Evolutionary conservation across 305 asterid genomes (phyloP), one percentile per base, ranked within the genome.

Genomic region (Fraxinus ornus): DNA sequence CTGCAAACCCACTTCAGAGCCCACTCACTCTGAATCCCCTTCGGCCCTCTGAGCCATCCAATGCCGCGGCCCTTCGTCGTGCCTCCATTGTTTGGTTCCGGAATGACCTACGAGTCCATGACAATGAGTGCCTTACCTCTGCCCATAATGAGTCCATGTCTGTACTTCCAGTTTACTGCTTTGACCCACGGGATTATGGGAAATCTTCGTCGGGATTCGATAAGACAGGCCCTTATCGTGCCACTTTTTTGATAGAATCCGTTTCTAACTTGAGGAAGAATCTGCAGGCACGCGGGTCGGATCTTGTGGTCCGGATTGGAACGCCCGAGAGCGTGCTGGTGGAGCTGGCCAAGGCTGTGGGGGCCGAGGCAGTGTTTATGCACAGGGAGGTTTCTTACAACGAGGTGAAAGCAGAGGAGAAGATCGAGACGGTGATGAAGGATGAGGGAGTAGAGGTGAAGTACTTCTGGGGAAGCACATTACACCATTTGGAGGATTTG

Each of bases 381-480:
- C 97, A 94, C 60, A 86, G 95, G 72, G 99, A 97, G 86, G 94
- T 94, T 15, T 91, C 97, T 1, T 87, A 88, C 62, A 98, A 93
- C 24, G 99, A 97, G 57, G 97, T 94, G 5, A 91, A 88, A 82
- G 91, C 93, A 9, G 98, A 97, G 91, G 96, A 92, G 83, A 95
- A 91, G 89, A 89, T 97, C 22, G 98, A 94, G 89, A 85, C 83
- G 77, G 90, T 78, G 28, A 85, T 97, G 95, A 94, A 93, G 87
- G 96, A 93, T 62, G 99, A 97, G 84, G 97, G 98, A 1, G 88
- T 97, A 75, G 99, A 94, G 84, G 92, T 94, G 80, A 94, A 94
- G 90, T 92, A 86, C 89, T 92, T 90, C 81, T 96, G 99, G 99
- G 99, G 99, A 83, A 97, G 99, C 86, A 97, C 99, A 72, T 85